These are phyloP conservation scores for Isoetes taiwanensis DNA, from an alignment of 75 land plant species.

Conservation along the genomic window DNA sequence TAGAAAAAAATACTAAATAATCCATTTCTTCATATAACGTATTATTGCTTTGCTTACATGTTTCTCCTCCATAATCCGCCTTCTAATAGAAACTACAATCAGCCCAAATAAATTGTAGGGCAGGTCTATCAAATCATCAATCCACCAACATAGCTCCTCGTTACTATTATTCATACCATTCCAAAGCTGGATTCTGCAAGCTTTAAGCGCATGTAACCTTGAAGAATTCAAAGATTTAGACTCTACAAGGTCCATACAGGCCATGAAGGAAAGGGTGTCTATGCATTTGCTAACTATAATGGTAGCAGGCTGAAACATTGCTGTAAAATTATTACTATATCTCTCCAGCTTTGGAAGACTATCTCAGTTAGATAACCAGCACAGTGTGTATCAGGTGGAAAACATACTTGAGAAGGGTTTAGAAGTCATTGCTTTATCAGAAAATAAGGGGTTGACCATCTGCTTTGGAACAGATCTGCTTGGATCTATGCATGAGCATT, in stretches of 20 bases:
- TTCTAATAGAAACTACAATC: slow-evolving; percentile 47
- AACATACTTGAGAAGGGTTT: too few relatives aligned
- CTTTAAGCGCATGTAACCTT: too few relatives aligned
- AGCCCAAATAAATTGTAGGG: slow-evolving; percentile 50
- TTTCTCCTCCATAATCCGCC: slow-evolving; percentile 82
- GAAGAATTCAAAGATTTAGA: slow-evolving; percentile 36
- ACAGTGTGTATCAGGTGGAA: too few relatives aligned
- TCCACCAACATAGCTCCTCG: slow-evolving; percentile 49
- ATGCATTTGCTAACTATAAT: slow-evolving; percentile 62
- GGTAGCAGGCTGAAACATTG: slow-evolving; percentile 50
- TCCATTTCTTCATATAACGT: slow-evolving; percentile 62
- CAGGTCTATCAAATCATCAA: slow-evolving; percentile 55
- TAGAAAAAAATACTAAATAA: too few relatives aligned
- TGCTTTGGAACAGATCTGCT: slow-evolving; percentile 29
- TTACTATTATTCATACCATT: slow-evolving; percentile 22
- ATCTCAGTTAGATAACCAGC: slow-evolving; percentile 74
- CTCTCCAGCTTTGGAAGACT: slow-evolving; percentile 69
- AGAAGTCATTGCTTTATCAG: slow-evolving; percentile 16
- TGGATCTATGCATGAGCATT: slow-evolving; percentile 25
- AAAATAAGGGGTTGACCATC: slow-evolving; percentile 16
- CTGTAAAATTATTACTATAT: slow-evolving; percentile 56
- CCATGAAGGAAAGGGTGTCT: slow-evolving; percentile 84
- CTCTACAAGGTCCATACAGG: slow-evolving; percentile 81
- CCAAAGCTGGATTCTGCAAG: too few relatives aligned
- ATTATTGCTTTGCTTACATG: slow-evolving; percentile 54